Percentiles rank a stretch among this genome's conserved stretches.
Evolutionary conservation across 2,329 filamentous ascomycete species (phyloP).

Genomic region (Epichloe sylvatica): DNA sequence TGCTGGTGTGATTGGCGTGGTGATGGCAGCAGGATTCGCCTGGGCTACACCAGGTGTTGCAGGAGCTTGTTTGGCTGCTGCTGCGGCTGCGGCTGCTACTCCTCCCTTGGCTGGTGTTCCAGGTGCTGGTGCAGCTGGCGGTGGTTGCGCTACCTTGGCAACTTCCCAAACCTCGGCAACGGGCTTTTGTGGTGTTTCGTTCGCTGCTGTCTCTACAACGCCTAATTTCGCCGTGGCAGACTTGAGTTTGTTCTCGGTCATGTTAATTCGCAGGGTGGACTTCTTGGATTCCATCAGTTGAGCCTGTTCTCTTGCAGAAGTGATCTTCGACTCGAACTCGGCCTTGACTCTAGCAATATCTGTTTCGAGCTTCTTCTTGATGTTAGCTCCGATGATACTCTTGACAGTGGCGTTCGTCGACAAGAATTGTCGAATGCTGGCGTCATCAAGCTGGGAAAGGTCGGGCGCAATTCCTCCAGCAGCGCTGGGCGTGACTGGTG

Average conservation of each 20-base stretch:
- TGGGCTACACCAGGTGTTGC: conserved; percentile 1
- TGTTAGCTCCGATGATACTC: conserved; percentile 44
- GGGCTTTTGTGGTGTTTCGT: conserved; percentile 71
- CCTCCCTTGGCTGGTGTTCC: conserved; percentile 7
- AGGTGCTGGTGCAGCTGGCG: conserved; percentile 6
- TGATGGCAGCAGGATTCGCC: neutral
- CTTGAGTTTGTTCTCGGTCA: conserved; percentile 57
- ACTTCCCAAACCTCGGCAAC: conserved; percentile 79
- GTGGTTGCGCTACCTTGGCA: conserved; percentile 42
- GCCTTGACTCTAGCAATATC: conserved; percentile 48
- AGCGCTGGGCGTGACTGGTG: conserved; percentile 22
- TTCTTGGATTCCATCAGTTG: conserved; percentile 64
- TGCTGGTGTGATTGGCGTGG: neutral
- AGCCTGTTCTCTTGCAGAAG: conserved; percentile 45
- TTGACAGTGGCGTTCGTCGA: conserved; percentile 43
- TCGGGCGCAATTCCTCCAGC: conserved; percentile 24
- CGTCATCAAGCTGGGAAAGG: conserved; percentile 37
- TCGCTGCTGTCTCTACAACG: conserved; percentile 66
- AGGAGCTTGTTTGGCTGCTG: conserved; percentile 12
- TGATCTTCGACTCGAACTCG: conserved; percentile 41
- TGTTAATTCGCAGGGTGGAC: conserved; percentile 59
- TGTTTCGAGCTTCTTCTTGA: conserved; percentile 55
- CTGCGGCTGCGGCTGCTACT: conserved; percentile 6
- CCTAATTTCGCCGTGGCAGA: conserved; percentile 56
- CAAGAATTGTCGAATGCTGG: conserved; percentile 42